phyloP scores from a whole-genome alignment of 768 basidiomycete species.

The Rhodotorula taiwanensis region DNA sequence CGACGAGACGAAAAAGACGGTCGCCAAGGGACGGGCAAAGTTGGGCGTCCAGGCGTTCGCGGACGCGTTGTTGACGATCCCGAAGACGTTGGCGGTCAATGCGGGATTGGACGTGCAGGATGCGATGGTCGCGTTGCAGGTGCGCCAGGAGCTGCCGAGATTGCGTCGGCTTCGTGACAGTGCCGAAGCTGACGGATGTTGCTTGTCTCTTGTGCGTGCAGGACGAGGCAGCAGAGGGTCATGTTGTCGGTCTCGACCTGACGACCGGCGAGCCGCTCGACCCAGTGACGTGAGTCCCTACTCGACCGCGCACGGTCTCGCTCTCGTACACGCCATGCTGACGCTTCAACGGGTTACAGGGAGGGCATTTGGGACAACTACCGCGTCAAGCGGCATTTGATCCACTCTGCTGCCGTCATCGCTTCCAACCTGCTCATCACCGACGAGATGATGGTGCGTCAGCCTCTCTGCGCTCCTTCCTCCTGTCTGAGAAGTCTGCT shows the following conservation, averaged over 20 bases:
- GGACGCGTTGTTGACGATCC: constrained; percentile 86
- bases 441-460: constrained; percentile 72
- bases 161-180: too few relatives aligned
- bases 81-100: constrained; percentile 91
- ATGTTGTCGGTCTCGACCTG: constrained; percentile 81
- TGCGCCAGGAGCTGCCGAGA: constrained; percentile 42
- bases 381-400: constrained; percentile 95
- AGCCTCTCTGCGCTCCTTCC: too few relatives aligned
- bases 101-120: constrained; percentile 98
- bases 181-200: too few relatives aligned
- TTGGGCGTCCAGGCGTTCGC: constrained; percentile 97
- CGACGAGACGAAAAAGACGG: constrained; percentile 62
- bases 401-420: constrained; percentile 79
- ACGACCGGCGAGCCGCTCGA: constrained; percentile 93
- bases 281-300: constrained; percentile 58
- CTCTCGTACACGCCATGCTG: too few relatives aligned
- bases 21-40: constrained; percentile 86
- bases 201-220: constrained; percentile 43
- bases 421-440: constrained; percentile 90
- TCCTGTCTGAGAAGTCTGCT: neutral
- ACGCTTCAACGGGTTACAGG: neutral
- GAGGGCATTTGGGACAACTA: constrained; percentile 99
- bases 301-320: neutral
- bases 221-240: constrained; percentile 94
- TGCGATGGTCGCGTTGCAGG: constrained; percentile 82